Conservation (phyloP, 2,329 filamentous ascomycete genomes). For the Apiospora sp. region DNA sequence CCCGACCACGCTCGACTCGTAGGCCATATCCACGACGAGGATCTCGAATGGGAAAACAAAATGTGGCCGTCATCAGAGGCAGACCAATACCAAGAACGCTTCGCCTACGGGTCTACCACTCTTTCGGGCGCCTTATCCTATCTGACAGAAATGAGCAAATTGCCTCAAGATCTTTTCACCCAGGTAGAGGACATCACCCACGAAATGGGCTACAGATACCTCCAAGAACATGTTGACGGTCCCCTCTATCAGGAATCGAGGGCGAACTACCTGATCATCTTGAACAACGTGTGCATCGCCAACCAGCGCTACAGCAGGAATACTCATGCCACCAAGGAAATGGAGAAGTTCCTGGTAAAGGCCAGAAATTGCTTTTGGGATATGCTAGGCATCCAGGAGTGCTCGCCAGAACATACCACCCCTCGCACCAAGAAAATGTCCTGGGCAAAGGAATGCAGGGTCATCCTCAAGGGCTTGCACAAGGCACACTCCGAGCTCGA, state of each 20-base stretch:
- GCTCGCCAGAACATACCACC: not conserved
- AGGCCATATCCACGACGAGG: not conserved
- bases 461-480: not conserved
- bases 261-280: not conserved
- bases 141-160: not conserved
- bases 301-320: not conserved
- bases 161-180: not conserved
- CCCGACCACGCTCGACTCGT: not conserved
- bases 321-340: not conserved
- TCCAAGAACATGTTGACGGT: not conserved
- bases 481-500: not conserved
- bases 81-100: not conserved
- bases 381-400: not conserved
- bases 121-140: not conserved
- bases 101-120: conserved; percentile 9
- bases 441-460: not conserved
- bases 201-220: not conserved
- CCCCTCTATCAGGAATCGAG: not conserved
- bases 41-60: not conserved
- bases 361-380: not conserved
- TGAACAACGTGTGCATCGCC: not conserved
- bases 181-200: not conserved
- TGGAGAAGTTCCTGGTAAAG: not conserved
- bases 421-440: not conserved
- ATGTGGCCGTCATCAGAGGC: conserved; percentile 14